phyloP scores from a whole-genome alignment of 176 grass and related monocot genomes.

The Zea luxurians region DNA sequence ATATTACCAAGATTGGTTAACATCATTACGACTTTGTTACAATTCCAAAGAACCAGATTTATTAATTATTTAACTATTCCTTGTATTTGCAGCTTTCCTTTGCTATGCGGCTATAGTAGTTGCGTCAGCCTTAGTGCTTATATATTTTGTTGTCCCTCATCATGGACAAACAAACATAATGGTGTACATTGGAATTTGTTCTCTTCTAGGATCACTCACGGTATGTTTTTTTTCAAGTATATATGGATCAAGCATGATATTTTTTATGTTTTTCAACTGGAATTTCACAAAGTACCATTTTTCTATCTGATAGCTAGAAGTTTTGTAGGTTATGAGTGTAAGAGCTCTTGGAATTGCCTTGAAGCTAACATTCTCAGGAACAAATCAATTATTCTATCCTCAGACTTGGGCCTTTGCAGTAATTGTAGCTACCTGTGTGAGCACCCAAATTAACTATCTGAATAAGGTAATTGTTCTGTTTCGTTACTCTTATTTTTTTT shows the following conservation, averaged over 20 bases:
- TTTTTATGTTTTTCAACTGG: conserved; percentile 27
- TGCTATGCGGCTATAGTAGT: conserved; percentile 71
- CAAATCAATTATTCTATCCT: conserved; percentile 86
- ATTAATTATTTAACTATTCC: conserved; percentile 23
- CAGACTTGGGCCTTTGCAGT: conserved; percentile 88
- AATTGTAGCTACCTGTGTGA: conserved; percentile 70
- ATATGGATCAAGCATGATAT: conserved; percentile 21
- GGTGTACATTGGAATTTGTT: conserved; percentile 93
- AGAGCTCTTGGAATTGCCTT: conserved; percentile 93
- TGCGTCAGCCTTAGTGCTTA: conserved; percentile 69
- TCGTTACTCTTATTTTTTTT: neutral
- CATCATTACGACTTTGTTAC: neutral
- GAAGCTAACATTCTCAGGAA: conserved; percentile 91
- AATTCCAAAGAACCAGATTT: conserved; percentile 14
- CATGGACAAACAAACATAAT: conserved; percentile 96
- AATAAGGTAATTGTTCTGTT: conserved; percentile 61
- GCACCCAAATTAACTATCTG: conserved; percentile 94
- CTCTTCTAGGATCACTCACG: conserved; percentile 87
- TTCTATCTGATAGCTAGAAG: conserved; percentile 33
- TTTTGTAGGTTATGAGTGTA: conserved; percentile 84
- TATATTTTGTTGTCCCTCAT: conserved; percentile 76
- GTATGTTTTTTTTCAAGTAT: conserved; percentile 43
- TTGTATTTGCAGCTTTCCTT: conserved; percentile 74
- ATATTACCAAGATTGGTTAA: neutral
- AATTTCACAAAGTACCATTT: conserved; percentile 21